Conservation (phyloP, 164 flowering plant genomes). For the Cinnamomum micranthum region DNA sequence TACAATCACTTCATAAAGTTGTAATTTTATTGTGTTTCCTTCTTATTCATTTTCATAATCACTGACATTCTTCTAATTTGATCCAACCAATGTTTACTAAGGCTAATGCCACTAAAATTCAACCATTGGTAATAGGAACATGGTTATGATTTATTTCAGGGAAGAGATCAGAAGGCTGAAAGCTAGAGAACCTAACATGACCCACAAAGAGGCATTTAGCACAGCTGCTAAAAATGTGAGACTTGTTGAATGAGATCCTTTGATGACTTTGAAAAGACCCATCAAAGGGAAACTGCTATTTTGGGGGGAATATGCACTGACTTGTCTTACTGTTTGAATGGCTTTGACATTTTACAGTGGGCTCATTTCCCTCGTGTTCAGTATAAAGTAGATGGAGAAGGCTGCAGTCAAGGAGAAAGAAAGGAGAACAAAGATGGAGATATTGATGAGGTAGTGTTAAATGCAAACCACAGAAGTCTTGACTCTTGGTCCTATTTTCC, state of each 20-base stretch:
- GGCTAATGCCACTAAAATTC: neutral
- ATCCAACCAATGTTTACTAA: neutral
- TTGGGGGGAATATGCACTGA: conserved; percentile 11
- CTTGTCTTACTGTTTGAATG: conserved; percentile 8
- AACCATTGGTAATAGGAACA: no score
- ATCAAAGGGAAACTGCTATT: neutral
- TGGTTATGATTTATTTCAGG: conserved; percentile 30
- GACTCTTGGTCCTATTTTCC: neutral
- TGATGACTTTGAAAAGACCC: neutral
- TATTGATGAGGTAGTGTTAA: conserved; percentile 26
- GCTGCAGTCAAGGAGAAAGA: conserved; percentile 31
- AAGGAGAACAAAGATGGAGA: conserved; percentile 20
- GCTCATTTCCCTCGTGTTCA: conserved; percentile 66
- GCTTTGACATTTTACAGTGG: conserved; percentile 56
- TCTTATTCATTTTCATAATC: neutral
- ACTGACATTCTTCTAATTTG: neutral
- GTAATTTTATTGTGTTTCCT: conserved; percentile 6
- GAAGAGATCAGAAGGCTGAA: conserved; percentile 93
- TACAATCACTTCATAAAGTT: conserved; percentile 88
- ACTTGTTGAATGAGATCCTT: conserved; percentile 1
- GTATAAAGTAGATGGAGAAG: conserved; percentile 41
- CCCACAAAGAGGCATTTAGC: conserved; percentile 93
- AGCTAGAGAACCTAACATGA: conserved; percentile 60
- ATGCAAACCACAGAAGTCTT: neutral
- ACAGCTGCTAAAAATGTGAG: conserved; percentile 92